Conservation (phyloP, 306 rosid genomes). For the Senna tora region DNA sequence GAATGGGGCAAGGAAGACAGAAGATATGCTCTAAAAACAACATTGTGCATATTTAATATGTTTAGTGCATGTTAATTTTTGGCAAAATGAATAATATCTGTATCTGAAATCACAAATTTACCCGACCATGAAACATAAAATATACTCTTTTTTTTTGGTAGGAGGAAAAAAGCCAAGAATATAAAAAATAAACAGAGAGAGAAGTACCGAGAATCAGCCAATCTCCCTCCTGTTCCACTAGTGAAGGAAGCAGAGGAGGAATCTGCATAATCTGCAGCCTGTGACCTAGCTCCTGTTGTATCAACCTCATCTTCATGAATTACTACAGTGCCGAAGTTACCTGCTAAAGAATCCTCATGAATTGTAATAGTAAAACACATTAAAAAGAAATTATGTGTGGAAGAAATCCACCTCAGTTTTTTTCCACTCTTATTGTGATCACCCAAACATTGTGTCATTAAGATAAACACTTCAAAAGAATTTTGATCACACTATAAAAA, state of each 20-base stretch:
- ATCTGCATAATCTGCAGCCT: slow-evolving; percentile 45
- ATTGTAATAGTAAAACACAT: slow-evolving; percentile 16
- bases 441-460: slow-evolving; percentile 14
- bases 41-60: slow-evolving; percentile 27
- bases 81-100: neutral
- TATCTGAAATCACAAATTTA: neutral
- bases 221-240: slow-evolving; percentile 47
- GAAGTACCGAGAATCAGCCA: slow-evolving; percentile 54
- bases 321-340: slow-evolving; percentile 77
- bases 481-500: slow-evolving; percentile 9
- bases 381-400: slow-evolving; percentile 9
- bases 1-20: neutral
- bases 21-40: slow-evolving; percentile 7
- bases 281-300: slow-evolving; percentile 38
- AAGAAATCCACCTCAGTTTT: neutral
- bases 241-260: slow-evolving; percentile 43
- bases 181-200: slow-evolving; percentile 22
- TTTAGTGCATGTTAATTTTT: slow-evolving; percentile 7
- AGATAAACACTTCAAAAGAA: slow-evolving; percentile 25
- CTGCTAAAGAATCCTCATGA: slow-evolving; percentile 50
- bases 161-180: neutral
- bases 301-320: slow-evolving; percentile 67
- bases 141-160: neutral
- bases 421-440: neutral
- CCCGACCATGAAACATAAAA: neutral